These are phyloP conservation scores for Penicillium cinerascens DNA, from an alignment of 495 filamentous ascomycete species.

Conservation along the genomic window DNA sequence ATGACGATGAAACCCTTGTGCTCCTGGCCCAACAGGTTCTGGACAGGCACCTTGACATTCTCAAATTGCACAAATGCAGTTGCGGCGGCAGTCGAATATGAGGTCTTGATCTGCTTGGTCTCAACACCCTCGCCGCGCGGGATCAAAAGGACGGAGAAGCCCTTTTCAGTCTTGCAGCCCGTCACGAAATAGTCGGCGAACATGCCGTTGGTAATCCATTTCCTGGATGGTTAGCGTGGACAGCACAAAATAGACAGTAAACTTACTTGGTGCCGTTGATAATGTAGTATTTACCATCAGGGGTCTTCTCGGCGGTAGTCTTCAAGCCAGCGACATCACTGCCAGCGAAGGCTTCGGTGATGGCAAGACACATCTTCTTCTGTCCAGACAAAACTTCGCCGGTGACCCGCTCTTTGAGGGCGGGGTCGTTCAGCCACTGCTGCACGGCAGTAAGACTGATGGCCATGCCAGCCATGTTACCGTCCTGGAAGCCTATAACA, in stretches of 20 bases:
- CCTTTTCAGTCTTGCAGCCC: slow-evolving; percentile 78
- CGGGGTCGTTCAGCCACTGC: slow-evolving; percentile 68
- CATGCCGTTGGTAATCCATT: slow-evolving; percentile 91
- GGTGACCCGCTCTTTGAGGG: slow-evolving; percentile 61
- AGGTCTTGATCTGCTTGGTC: slow-evolving; percentile 80
- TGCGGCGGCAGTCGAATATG: slow-evolving; percentile 74
- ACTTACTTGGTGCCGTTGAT: slow-evolving; percentile 89
- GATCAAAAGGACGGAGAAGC: slow-evolving; percentile 74
- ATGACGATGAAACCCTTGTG: slow-evolving; percentile 89
- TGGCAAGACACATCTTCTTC: slow-evolving; percentile 85
- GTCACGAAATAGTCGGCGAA: slow-evolving; percentile 82
- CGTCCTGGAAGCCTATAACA: slow-evolving; percentile 52
- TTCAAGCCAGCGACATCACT: slow-evolving; percentile 81
- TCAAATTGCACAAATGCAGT: slow-evolving; percentile 82
- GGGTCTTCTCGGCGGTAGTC: slow-evolving; percentile 76
- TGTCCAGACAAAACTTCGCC: slow-evolving; percentile 72
- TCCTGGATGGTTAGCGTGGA: too few species aligned
- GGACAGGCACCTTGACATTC: slow-evolving; percentile 79
- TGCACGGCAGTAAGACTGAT: slow-evolving; percentile 79
- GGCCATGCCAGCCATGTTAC: slow-evolving; percentile 72
- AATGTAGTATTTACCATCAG: slow-evolving; percentile 80
- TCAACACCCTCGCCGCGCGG: slow-evolving; percentile 65
- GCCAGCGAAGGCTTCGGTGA: slow-evolving; percentile 87
- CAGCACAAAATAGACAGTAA: too few species aligned
- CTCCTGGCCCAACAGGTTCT: slow-evolving; percentile 77